Base-by-base conservation (phyloP, 1,284 basidiomycete species). In the Thecaphora frezii region DNA sequence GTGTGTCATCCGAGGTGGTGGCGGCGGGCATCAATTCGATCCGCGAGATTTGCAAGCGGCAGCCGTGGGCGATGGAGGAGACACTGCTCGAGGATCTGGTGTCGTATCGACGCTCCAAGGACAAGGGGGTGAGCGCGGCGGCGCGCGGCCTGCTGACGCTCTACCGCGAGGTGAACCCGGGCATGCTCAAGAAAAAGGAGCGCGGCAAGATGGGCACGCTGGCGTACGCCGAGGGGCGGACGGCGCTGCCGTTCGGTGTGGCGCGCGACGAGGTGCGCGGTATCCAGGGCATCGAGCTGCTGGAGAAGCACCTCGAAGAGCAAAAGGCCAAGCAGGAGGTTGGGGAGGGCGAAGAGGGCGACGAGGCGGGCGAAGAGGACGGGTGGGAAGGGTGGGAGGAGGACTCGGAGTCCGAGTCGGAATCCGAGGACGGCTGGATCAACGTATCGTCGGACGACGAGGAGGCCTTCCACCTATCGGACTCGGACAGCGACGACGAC, bases 91-190 rank as follows among this genome's bases (percentile, higher is more conserved):
- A 89, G 0, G 96, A 99, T 81, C 80, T 99, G 58, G 85, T 98
- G 46, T 91, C 92, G 79, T 99, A 99, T 80, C 84, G 88, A 73
- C 97, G 93, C 83, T 93, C 90, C 69, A 87, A 89, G 69, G 94
- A 97, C 80, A 98, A 98, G 82, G 86, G 89, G 5, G 93, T 97
- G 22, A 88, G 88, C 13, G 87, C 91, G 13, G 93, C 91, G 28
- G 87, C 91, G 1, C 83, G 96, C 37, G 90, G 93, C 37, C 79
- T 99, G 49, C 81, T 98, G 52, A 89, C 90, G 74, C 82, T 98
- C n/a, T 99, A 92, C 82, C 84, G 96, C 33, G 94, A 97, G 71
- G 90, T 97, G 58, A 97, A 97, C 79, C 96, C 96, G 0, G 88
- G 86, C 2, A 85, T 98, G 86, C 83, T 99, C 70, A 93, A 91